Percentiles rank a stretch among this genome's conserved stretches.
phyloP scores from a whole-genome alignment of 768 basidiomycete species.

The Auriscalpium microsporum region DNA sequence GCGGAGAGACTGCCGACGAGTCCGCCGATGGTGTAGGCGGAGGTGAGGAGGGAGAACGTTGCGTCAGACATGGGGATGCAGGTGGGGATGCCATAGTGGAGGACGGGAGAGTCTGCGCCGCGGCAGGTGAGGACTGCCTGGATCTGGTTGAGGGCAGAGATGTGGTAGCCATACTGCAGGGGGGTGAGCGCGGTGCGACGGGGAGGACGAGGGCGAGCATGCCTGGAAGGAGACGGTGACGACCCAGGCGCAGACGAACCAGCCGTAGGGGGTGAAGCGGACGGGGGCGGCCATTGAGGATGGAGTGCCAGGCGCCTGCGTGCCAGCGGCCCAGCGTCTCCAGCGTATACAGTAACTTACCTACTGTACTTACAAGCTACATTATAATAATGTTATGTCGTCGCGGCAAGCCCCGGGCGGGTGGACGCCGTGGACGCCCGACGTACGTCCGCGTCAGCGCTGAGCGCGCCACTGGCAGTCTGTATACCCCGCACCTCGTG shows the following conservation, averaged over 20 bases:
- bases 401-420: no score
- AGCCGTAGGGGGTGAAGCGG: conserved; percentile 54
- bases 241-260: conserved; percentile 61
- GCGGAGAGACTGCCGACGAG: conserved; percentile 67
- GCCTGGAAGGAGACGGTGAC: conserved; percentile 52
- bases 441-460: no score
- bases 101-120: conserved; percentile 15
- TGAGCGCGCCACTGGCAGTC: no score
- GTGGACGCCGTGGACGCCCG: no score
- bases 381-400: no score
- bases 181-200: neutral
- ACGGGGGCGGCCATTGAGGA: conserved; percentile 5
- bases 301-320: no score
- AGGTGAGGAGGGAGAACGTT: conserved; percentile 75
- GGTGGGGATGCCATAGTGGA: conserved; percentile 41
- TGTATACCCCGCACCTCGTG: no score
- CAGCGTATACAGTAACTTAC: no score
- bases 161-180: conserved; percentile 81
- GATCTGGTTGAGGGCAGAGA: conserved; percentile 85
- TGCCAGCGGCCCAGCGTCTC: no score
- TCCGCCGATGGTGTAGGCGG: conserved; percentile 84
- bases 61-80: conserved; percentile 77
- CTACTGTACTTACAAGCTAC: no score
- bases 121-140: conserved; percentile 72
- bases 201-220: conserved; percentile 4